Evolutionary conservation across 371 early-diverging fungal genomes (phyloP), one percentile per base, ranked within the genome.

Genomic region (Apophysomyces variabilis): DNA sequence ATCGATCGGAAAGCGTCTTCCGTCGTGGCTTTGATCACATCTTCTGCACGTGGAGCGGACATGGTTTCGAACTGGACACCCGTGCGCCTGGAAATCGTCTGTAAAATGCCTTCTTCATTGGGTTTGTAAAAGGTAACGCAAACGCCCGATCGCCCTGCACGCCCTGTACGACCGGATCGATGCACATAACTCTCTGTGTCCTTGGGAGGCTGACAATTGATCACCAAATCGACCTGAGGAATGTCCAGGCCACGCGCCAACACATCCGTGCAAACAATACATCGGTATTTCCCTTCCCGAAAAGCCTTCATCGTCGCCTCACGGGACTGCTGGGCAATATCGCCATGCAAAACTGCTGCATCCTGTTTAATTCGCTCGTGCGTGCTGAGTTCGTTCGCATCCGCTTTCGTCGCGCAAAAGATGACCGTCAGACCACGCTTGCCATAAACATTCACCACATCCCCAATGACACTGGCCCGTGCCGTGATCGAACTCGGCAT

Each of bases 171-270:
- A 16, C 99, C 99, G 7, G 94, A 92, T 45, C 99, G 90, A 84
- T 99, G 99, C 44, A 98, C 93, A 77, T 96, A 99, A 46, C 94
- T 90, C 72, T 99, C 97, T 26, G 90, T 86, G 78, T 97, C 95
- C 69, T 88, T 85, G 62, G 99, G 98, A 37, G 98, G 94, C 73
- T 98, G 96, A 70, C 92, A 94, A 84, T 99, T 97, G 85, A 99
- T 94, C 57, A 99, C 97, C 45, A 96, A 79, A 80, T 98, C 98
- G 38, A 98, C 96, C 78, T 95, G 90, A 50, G 97, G 96, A 72
- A 99, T 98, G 85, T 99, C 99, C 50, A 99, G 87, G 70, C 99
- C 99, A 82, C 99, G 92, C 11, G 97, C 96, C 36, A 93, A 89
- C 5, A 99, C 97, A 77, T 98, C 97, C 6, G 97, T 98, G 76